Evolutionary conservation across 1,284 basidiomycete species (phyloP), one percentile per base, ranked within the genome.

Genomic region (Xerocomus nothofagi): DNA sequence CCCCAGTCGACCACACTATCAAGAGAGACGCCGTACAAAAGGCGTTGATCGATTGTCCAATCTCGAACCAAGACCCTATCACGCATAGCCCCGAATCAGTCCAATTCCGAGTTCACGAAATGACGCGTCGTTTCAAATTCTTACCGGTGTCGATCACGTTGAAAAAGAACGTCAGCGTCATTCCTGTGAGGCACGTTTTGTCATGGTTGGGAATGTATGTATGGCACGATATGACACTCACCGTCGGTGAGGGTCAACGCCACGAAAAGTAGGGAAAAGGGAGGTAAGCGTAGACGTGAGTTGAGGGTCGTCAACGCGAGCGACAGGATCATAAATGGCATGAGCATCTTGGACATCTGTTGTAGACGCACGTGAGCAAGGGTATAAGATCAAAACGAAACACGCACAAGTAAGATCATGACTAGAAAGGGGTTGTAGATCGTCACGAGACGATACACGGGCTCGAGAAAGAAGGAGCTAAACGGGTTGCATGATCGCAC

Each of bases 341-440:
- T 77, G 8, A 93, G 68, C 50, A 91, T 86, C 33, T 34, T 77
- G 7, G 93, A 68, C 50, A 91, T 86, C 33, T 34, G 18, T 17
- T 12, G 33, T 12, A 12, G 8, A 32, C 31, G n/a, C n/a, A n/a
- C n/a, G 33, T 34, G 33, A 20, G 18, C 18, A 18, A 18, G 11
- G 11, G 17, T 18, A 18, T 17, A 8, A 8, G 14, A 39, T 14
- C 21, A 6, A 38, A 12, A 27, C 10, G 26, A 11, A 27, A 30
- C 11, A 63, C 76, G 29, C 57, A 86, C 85, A 47, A 88, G 70
- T 6, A 89, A 74, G 2, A 78, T 62, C 1, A 83, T 80, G 89
- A 92, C 92, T 39, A 88, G 76, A 69, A 92, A 93, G 0, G 90
- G 91, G 57, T 78, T 86, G 67, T 92, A 93, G 52, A 91, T 78